A percentile compares a stretch with the other conserved stretches of the same genome.
phyloP scores from a whole-genome alignment of 495 filamentous ascomycete species.

The Rhypophila decipiens region DNA sequence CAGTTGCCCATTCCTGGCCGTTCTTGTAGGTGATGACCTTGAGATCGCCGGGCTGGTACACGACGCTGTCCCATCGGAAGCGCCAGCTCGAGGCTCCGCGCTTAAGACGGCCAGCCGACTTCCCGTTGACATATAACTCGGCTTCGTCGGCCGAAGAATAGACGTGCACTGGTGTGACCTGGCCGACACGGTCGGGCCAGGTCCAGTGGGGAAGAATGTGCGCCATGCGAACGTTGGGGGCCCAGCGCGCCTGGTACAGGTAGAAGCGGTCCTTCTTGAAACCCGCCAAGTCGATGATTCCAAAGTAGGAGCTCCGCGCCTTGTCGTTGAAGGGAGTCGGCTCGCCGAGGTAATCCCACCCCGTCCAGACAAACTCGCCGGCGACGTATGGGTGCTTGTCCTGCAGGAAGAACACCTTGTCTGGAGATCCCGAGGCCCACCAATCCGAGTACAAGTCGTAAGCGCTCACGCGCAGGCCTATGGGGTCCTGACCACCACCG shows the following conservation, averaged over 20 bases:
- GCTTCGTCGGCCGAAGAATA: slow-evolving; percentile 42
- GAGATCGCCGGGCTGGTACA: slow-evolving; percentile 38
- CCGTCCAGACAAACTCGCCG: slow-evolving; percentile 49
- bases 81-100: slow-evolving; percentile 31
- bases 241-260: slow-evolving; percentile 44
- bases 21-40: slow-evolving; percentile 39
- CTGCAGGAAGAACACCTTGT: slow-evolving; percentile 43
- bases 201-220: slow-evolving; percentile 49
- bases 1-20: slow-evolving; percentile 36
- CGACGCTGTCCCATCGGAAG: slow-evolving; percentile 44
- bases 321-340: slow-evolving; percentile 39
- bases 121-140: slow-evolving; percentile 46
- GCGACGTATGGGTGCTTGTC: slow-evolving; percentile 38
- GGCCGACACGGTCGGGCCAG: slow-evolving; percentile 40
- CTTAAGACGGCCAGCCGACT: slow-evolving; percentile 30
- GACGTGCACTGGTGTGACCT: slow-evolving; percentile 44
- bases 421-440: slow-evolving; percentile 38
- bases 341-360: slow-evolving; percentile 47
- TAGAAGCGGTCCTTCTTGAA: slow-evolving; percentile 48
- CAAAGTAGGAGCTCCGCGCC: slow-evolving; percentile 42
- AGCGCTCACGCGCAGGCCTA: slow-evolving; percentile 29
- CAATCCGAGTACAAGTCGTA: slow-evolving; percentile 42
- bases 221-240: slow-evolving; percentile 31
- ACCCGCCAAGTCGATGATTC: slow-evolving; percentile 44
- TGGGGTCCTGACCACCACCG: slow-evolving; percentile 18